Percentiles rank a stretch among this genome's conserved stretches.
Conservation (phyloP, 108 stramenopile species). For the Parmales sp. region DNA sequence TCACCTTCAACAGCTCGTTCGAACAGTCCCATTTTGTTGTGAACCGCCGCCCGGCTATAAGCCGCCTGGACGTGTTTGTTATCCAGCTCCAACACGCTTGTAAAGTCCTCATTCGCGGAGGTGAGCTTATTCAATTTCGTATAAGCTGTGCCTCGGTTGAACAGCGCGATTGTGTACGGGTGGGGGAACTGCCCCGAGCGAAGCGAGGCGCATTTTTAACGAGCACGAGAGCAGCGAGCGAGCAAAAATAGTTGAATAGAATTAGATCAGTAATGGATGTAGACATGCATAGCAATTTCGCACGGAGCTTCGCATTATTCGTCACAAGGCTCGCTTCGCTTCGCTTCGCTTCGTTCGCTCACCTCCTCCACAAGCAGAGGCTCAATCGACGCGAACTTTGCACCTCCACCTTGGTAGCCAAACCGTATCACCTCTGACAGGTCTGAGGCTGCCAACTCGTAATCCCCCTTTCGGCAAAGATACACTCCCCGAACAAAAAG, state of each 20-base stretch:
- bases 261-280: background rate
- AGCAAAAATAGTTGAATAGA: no score
- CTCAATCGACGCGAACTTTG: no score
- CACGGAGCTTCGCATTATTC: background rate
- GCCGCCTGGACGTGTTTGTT: conserved; percentile 25
- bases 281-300: background rate
- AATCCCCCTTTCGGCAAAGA: background rate
- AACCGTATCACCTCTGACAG: conserved; percentile 8
- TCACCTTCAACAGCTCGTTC: conserved; percentile 23
- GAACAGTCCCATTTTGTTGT: conserved; percentile 21
- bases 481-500: background rate
- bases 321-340: background rate
- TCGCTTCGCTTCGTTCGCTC: background rate
- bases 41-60: conserved; percentile 20
- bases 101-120: conserved; percentile 19
- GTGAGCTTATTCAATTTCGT: conserved; percentile 4
- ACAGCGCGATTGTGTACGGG: background rate
- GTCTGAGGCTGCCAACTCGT: background rate
- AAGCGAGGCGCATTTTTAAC: no score
- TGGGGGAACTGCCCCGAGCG: no score
- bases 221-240: no score
- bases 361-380: background rate
- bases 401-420: no score
- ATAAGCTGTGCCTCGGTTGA: background rate
- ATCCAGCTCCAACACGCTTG: conserved; percentile 16